These are phyloP conservation scores for Coemansia aciculifera DNA, from an alignment of 192 early-diverging fungal species.

Conservation along the genomic window DNA sequence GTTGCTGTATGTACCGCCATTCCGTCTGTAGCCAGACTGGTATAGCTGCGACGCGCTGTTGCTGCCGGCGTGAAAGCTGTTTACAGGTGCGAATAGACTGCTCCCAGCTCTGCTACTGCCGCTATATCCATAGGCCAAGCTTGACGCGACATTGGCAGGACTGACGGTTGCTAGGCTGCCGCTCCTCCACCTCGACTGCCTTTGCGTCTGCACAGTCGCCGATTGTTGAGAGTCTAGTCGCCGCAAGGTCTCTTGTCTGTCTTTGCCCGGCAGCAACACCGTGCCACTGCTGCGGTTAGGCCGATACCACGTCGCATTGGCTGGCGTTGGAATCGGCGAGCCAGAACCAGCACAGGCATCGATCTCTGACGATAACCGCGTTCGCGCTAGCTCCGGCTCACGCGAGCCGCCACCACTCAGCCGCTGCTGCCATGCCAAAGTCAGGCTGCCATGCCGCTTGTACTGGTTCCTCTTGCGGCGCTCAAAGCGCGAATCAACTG, in stretches of 20 bases:
- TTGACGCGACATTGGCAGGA: background rate
- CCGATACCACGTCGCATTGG: slow-evolving; percentile 5
- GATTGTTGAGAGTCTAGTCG: background rate
- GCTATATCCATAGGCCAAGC: background rate
- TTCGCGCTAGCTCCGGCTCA: slow-evolving; percentile 8
- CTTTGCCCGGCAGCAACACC: background rate
- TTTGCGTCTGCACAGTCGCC: background rate
- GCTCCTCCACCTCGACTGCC: slow-evolving; percentile 20
- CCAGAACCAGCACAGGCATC: background rate
- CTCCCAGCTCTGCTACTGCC: background rate
- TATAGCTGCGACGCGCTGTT: slow-evolving; percentile 1
- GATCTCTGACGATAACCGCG: slow-evolving; percentile 26
- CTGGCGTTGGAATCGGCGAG: slow-evolving; percentile 32
- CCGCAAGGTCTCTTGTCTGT: background rate
- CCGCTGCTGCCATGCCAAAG: slow-evolving; percentile 39
- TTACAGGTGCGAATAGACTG: slow-evolving; percentile 40
- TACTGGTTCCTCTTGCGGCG: slow-evolving; percentile 47
- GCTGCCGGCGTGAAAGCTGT: slow-evolving; percentile 18
- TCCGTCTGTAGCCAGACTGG: background rate
- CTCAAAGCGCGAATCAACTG: slow-evolving; percentile 30
- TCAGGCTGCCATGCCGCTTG: slow-evolving; percentile 51
- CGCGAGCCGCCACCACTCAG: slow-evolving; percentile 10
- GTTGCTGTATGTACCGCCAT: slow-evolving; percentile 1
- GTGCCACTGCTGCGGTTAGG: background rate
- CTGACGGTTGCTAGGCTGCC: slow-evolving; percentile 14